A percentile compares a stretch with the other conserved stretches of the same genome.
phyloP scores from a whole-genome alignment of 2,329 filamentous ascomycete species.

The Chrysosphaeria jannelii region DNA sequence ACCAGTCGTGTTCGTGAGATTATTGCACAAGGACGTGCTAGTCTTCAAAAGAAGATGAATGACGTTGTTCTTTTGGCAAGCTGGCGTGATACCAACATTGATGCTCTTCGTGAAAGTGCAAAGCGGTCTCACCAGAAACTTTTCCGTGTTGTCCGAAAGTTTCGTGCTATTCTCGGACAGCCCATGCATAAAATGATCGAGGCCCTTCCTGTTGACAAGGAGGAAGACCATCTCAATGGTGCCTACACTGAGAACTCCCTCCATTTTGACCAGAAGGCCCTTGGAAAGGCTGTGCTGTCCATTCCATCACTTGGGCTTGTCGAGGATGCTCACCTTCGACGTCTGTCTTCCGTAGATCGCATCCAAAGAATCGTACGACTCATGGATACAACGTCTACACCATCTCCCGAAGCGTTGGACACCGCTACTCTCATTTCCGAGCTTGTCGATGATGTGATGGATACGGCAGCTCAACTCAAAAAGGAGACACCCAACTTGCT shows the following conservation, averaged over 20 bases:
- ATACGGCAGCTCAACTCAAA: slow-evolving; percentile 40
- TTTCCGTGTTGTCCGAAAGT: slow-evolving; percentile 75
- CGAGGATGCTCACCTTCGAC: slow-evolving; percentile 14
- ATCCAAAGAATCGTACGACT: slow-evolving; percentile 36
- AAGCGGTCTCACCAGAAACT: slow-evolving; percentile 74
- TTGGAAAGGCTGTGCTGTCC: slow-evolving; percentile 7
- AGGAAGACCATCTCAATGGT: slow-evolving; percentile 2
- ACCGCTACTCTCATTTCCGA: slow-evolving; percentile 27
- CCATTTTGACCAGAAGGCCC: not conserved
- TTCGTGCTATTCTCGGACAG: slow-evolving; percentile 47
- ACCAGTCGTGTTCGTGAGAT: slow-evolving; percentile 31
- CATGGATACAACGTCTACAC: slow-evolving; percentile 18
- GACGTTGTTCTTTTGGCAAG: slow-evolving; percentile 80
- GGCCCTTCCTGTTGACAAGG: slow-evolving; percentile 23
- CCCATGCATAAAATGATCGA: slow-evolving; percentile 36
- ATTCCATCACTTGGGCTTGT: slow-evolving; percentile 13
- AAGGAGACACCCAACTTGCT: slow-evolving; percentile 58
- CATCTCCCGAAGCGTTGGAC: slow-evolving; percentile 16
- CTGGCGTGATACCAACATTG: slow-evolving; percentile 96
- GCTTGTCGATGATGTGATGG: slow-evolving; percentile 38
- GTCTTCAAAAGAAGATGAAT: slow-evolving; percentile 74
- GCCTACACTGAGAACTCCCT: slow-evolving; percentile 1
- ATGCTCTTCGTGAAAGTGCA: slow-evolving; percentile 64
- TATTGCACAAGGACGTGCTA: slow-evolving; percentile 33
- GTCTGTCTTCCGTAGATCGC: slow-evolving; percentile 38